These are phyloP conservation scores for Cercospora sesami DNA, from an alignment of 2,329 filamentous ascomycete species.

Conservation along the genomic window DNA sequence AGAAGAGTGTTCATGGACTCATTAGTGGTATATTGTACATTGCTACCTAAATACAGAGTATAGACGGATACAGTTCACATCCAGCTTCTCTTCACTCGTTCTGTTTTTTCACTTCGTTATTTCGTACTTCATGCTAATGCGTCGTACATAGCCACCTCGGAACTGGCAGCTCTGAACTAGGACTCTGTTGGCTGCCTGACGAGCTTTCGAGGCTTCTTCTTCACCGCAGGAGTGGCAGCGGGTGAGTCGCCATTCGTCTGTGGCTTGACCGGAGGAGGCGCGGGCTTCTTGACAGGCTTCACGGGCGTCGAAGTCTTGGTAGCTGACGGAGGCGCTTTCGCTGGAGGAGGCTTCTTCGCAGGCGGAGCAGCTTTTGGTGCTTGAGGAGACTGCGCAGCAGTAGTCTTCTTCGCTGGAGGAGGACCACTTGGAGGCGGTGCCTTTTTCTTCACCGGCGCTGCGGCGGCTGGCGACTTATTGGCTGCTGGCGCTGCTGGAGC, in stretches of 20 bases:
- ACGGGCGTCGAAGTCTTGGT: conserved; percentile 18
- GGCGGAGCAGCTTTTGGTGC: conserved; percentile 14
- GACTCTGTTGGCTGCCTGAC: conserved; percentile 16
- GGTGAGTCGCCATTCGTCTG: conserved; percentile 19
- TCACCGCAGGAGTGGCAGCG: conserved; percentile 26
- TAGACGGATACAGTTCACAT: neutral
- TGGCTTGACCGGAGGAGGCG: conserved; percentile 18
- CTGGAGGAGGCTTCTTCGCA: conserved; percentile 14
- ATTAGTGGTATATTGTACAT: neutral
- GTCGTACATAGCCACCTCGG: neutral
- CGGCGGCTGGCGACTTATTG: conserved; percentile 16
- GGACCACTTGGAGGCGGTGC: conserved; percentile 7
- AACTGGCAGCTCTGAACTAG: neutral
- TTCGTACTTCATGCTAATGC: neutral
- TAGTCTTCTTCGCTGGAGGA: conserved; percentile 13
- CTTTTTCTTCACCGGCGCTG: conserved; percentile 18
- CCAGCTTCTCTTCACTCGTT: neutral
- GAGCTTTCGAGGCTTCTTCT: conserved; percentile 37
- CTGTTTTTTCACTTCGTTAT: neutral
- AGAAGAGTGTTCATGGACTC: neutral
- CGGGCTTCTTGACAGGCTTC: conserved; percentile 27
- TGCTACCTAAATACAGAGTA: neutral
- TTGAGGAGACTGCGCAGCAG: conserved; percentile 3
- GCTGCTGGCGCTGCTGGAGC: conserved; percentile 11
- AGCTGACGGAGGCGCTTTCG: conserved; percentile 10